These are phyloP conservation scores for Cornus florida DNA, from an alignment of 148 eudicot species.

Conservation along the genomic window DNA sequence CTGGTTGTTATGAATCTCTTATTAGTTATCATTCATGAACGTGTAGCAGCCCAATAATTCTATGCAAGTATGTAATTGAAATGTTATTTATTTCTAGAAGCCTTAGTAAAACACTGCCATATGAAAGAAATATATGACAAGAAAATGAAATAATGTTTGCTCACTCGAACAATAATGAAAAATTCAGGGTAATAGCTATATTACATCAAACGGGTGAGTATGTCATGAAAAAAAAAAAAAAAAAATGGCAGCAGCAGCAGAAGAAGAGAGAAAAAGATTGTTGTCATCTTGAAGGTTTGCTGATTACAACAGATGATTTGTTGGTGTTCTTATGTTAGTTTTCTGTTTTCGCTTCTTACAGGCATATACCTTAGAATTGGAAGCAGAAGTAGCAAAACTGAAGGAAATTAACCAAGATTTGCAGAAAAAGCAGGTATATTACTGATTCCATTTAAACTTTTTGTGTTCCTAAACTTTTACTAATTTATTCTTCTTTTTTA, in stretches of 20 bases:
- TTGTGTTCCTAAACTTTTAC: background rate
- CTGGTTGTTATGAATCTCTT: too few relatives aligned
- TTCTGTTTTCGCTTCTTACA: slow-evolving; percentile 14
- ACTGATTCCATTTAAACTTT: background rate
- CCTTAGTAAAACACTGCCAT: background rate
- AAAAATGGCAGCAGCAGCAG: too few relatives aligned
- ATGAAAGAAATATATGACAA: background rate
- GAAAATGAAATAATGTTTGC: background rate
- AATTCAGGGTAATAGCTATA: background rate
- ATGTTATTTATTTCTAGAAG: background rate
- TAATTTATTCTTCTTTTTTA: too few relatives aligned
- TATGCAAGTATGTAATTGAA: background rate
- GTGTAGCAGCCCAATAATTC: background rate
- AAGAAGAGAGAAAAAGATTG: background rate
- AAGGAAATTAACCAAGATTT: slow-evolving; percentile 46
- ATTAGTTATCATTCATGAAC: background rate
- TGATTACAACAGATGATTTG: background rate
- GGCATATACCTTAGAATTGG: slow-evolving; percentile 63
- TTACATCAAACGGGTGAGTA: background rate
- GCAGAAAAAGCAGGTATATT: slow-evolving; percentile 44
- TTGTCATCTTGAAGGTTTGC: background rate
- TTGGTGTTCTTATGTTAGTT: background rate
- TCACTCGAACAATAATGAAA: background rate
- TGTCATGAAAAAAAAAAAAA: background rate
- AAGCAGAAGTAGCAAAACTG: slow-evolving; percentile 56